Evolutionary conservation across 768 basidiomycete species (phyloP).

Genomic region (Fistulinella prunicolor): DNA sequence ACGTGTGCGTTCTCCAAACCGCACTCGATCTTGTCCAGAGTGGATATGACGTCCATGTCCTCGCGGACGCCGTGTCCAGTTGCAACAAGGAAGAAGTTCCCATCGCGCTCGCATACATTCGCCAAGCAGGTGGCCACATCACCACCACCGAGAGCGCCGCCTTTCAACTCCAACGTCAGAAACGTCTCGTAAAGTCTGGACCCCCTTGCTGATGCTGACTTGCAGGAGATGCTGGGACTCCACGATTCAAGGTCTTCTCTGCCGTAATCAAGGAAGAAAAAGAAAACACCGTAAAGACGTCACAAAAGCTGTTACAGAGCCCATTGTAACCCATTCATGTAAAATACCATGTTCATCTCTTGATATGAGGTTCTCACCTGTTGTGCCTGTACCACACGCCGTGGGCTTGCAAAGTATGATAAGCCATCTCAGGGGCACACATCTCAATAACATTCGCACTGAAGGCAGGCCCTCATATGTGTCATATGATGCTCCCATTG

Average conservation of each 20-base stretch:
- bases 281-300: conserved; percentile 46
- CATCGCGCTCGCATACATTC: conserved; percentile 66
- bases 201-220: conserved; percentile 11
- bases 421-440: too few relatives aligned
- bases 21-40: conserved; percentile 59
- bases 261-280: conserved; percentile 76
- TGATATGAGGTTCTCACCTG: too few relatives aligned
- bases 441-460: too few relatives aligned
- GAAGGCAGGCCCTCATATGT: too few relatives aligned
- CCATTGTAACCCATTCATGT: conserved; percentile 8
- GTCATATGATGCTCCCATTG: too few relatives aligned
- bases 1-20: conserved; percentile 88
- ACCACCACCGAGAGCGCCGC: conserved; percentile 79
- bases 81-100: conserved; percentile 79
- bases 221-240: conserved; percentile 56
- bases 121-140: conserved; percentile 70
- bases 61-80: conserved; percentile 84
- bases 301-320: conserved; percentile 33
- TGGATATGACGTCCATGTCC: conserved; percentile 57
- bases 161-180: conserved; percentile 69
- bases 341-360: neutral
- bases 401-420: too few relatives aligned
- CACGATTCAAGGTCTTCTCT: conserved; percentile 72
- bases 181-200: conserved; percentile 7
- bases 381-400: too few relatives aligned